phyloP scores from a whole-genome alignment of 2,329 filamentous ascomycete species.

The Sarocladium kiliense region DNA sequence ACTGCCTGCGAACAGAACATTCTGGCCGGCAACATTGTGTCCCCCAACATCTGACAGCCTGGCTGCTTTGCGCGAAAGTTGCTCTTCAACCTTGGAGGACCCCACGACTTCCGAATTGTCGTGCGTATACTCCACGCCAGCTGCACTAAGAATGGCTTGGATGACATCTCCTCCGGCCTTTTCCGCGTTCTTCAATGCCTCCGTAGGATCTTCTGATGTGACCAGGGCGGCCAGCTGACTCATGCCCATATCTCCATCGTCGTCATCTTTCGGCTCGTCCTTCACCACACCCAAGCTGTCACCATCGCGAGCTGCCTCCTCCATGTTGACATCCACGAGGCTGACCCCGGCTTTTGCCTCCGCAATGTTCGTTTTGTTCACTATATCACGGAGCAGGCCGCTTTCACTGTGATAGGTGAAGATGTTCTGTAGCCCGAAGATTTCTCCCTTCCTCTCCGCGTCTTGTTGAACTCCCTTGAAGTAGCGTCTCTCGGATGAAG shows the following conservation, averaged over 20 bases:
- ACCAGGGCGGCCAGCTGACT: conserved; percentile 61
- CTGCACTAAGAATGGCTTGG: conserved; percentile 80
- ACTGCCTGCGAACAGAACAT: conserved; percentile 53
- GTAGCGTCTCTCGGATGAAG: conserved; percentile 86
- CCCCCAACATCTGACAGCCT: conserved; percentile 18
- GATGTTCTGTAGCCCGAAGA: conserved; percentile 85
- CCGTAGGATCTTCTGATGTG: conserved; percentile 37
- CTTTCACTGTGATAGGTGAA: conserved; percentile 77
- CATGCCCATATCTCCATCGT: conserved; percentile 62
- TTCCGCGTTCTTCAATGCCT: conserved; percentile 30
- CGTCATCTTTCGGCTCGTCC: conserved; percentile 42
- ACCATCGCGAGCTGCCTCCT: conserved; percentile 52
- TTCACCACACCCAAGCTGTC: conserved; percentile 38
- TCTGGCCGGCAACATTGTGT: conserved; percentile 42
- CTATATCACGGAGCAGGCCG: conserved; percentile 84
- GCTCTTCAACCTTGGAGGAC: conserved; percentile 83
- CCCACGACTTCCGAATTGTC: conserved; percentile 95
- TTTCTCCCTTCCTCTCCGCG: conserved; percentile 78
- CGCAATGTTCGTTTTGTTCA: conserved; percentile 97
- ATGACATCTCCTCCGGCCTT: conserved; percentile 59
- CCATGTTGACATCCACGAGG: conserved; percentile 71
- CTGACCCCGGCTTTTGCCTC: conserved; percentile 83
- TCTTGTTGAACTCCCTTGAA: conserved; percentile 92
- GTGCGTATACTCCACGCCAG: conserved; percentile 91
- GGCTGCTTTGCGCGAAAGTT: conserved; percentile 72